Percentiles rank a stretch among this genome's conserved stretches.
Evolutionary conservation across 768 basidiomycete species (phyloP).

Genomic region (Phaffia tasmanica): DNA sequence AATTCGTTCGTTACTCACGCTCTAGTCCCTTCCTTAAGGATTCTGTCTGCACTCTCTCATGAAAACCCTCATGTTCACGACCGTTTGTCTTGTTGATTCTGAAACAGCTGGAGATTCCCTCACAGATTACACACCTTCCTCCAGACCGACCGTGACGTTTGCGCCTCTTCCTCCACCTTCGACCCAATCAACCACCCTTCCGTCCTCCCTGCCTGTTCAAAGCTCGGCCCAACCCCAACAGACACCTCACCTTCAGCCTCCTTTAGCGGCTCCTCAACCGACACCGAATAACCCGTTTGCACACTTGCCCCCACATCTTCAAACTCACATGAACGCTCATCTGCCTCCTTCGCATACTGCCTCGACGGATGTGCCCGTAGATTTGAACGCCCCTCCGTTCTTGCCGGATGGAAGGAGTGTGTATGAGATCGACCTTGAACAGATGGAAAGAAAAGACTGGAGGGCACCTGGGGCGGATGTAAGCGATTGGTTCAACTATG

Average conservation of each 20-base stretch:
- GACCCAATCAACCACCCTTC: constrained; percentile 28
- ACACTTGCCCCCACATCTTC: constrained; percentile 13
- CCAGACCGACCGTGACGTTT: constrained; percentile 27
- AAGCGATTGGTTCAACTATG: constrained; percentile 98
- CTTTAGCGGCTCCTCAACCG: constrained; percentile 27
- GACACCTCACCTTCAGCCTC: constrained; percentile 14
- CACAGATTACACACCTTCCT: constrained; percentile 35
- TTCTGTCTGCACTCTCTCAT: not conserved
- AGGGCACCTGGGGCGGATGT: constrained; percentile 80
- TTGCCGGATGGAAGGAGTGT: constrained; percentile 40
- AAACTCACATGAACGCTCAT: constrained; percentile 14
- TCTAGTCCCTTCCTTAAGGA: constrained; percentile 8
- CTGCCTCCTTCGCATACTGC: constrained; percentile 12
- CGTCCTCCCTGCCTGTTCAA: constrained; percentile 29
- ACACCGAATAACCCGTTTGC: constrained; percentile 24
- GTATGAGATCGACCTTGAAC: constrained; percentile 67
- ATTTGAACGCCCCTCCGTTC: constrained; percentile 10
- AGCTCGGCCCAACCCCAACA: constrained; percentile 27
- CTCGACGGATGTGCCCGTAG: constrained; percentile 12
- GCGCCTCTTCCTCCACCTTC: constrained; percentile 16
- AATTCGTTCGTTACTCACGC: not conserved
- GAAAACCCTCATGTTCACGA: not conserved
- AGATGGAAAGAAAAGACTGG: constrained; percentile 78
- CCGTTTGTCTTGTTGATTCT: not conserved
- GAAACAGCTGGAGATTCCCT: constrained; percentile 29